Base-by-base conservation (phyloP, 768 basidiomycete species). In the Suillus alpinus region DNA sequence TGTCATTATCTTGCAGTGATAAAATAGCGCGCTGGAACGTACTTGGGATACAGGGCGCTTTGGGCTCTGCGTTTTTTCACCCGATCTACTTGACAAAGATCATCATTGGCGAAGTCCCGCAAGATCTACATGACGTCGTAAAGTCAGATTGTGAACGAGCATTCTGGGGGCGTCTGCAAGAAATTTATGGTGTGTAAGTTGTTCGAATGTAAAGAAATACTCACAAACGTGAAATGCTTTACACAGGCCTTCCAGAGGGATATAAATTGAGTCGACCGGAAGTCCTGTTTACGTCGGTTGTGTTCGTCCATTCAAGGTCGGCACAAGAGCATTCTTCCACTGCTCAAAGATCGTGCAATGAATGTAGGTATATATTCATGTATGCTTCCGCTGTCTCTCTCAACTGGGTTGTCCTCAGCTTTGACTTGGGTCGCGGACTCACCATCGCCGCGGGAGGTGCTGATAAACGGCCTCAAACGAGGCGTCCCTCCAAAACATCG, bases 1-100 rank as follows among this genome's bases (percentile, higher is more conserved):
- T 83, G 0, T 92, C 84, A 67, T 92, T 97, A 88, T 93, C 94
- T 0, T 98, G 95, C 75, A 93, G 91, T 65, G 95, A 98, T 71
- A 98, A 98, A 74, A 88, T 98, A 44, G 93, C 94, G 0, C 76
- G 83, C 5, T 98, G 95, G 94, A 86, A 81, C 58, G 83, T 89
- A 0, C 77, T 94, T 4, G 95, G 95, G 0, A 78, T 96, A 29
- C 94, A 96, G 68, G 95, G 96, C 3, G 88, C 91, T 1, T 76
- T 97, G 52, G 83, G 83, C 2, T 81, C 86, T 6, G 74, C 62
- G 16, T 77, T 83, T 63, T 75, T 86, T 43, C 67, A 65, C 3
- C 91, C 91, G 0, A 59, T 95, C 7, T 93, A 93, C 68, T 73
- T 95, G 23, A 72, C 76, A 46, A 68, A 71, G 29, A 73, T 98